These are phyloP conservation scores for Crepidotus variabilis DNA, from an alignment of 768 basidiomycete genomes.

Conservation along the genomic window DNA sequence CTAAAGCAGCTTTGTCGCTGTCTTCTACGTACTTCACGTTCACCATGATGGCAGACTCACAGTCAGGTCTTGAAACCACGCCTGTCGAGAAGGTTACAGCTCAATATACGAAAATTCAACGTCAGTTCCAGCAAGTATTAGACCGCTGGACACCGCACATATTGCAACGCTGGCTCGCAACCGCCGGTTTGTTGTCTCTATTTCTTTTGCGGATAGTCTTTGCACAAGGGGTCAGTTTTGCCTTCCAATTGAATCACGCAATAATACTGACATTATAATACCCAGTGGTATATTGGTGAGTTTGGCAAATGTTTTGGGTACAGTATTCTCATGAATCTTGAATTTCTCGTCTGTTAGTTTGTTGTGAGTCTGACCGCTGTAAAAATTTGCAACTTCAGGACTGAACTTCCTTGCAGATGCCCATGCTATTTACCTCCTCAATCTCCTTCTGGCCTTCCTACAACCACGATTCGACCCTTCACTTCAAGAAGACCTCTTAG, in stretches of 20 bases:
- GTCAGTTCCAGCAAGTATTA: constrained; percentile 83
- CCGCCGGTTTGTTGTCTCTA: constrained; percentile 62
- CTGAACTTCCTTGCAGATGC: constrained; percentile 51
- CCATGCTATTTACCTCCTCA: constrained; percentile 91
- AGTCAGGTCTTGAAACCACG: constrained; percentile 39
- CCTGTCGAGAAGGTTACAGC: constrained; percentile 46
- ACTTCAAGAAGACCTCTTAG: constrained; percentile 86
- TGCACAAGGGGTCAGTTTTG: constrained; percentile 76
- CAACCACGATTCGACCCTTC: constrained; percentile 99
- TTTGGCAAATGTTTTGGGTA: constrained; percentile 14
- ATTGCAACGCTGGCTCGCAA: constrained; percentile 85
- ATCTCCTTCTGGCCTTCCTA: constrained; percentile 94
- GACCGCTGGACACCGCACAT: constrained; percentile 91
- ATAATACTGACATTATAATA: constrained; percentile 8
- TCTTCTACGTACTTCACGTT: constrained; percentile 19
- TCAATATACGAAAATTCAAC: constrained; percentile 50
- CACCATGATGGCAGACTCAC: constrained; percentile 50
- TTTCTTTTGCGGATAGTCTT: constrained; percentile 87
- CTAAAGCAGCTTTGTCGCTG: constrained; percentile 3
- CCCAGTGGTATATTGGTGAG: constrained; percentile 91
- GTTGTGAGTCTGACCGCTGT: constrained; percentile 50
- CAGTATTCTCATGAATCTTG: constrained; percentile 1
- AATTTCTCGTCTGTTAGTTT: constrained; percentile 37
- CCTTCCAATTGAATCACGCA: constrained; percentile 5
- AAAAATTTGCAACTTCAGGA: constrained; percentile 1